Percentiles rank a stretch among this genome's conserved stretches.
These are phyloP conservation scores for Huntiella moniliformis DNA, from an alignment of 2,329 filamentous ascomycete genomes.

Conservation along the genomic window DNA sequence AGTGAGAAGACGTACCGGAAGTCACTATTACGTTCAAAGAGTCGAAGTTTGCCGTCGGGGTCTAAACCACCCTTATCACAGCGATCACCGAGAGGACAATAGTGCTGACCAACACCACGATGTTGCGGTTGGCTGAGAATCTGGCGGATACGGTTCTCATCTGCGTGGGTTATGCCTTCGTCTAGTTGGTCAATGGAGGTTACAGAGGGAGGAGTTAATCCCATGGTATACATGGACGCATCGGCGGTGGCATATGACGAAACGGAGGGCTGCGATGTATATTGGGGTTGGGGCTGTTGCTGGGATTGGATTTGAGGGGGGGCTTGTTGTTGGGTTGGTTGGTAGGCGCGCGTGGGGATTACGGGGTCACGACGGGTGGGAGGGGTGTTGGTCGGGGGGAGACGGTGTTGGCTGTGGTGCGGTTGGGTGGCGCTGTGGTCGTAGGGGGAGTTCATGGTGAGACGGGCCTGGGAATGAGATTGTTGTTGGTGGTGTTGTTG, in stretches of 20 bases:
- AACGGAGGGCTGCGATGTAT: background rate
- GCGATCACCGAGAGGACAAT: slow-evolving; percentile 7
- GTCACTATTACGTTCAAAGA: slow-evolving; percentile 11
- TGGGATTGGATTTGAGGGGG: slow-evolving; percentile 2
- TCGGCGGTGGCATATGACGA: background rate
- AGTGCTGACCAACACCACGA: slow-evolving; percentile 10
- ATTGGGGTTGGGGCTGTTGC: background rate
- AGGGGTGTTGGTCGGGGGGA: background rate
- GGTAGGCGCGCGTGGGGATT: slow-evolving; percentile 2
- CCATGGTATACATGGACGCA: slow-evolving; percentile 1
- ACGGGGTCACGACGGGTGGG: slow-evolving; percentile 4
- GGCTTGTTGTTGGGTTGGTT: background rate
- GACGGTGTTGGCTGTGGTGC: slow-evolving; percentile 6
- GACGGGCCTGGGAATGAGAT: background rate
- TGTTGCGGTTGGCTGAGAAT: slow-evolving; percentile 10
- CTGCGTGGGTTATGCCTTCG: slow-evolving; percentile 6
- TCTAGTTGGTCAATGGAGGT: slow-evolving; percentile 8
- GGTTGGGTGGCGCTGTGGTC: background rate
- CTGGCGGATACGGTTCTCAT: slow-evolving; percentile 8
- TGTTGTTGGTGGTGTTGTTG: slow-evolving; percentile 9
- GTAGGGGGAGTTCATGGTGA: slow-evolving; percentile 1
- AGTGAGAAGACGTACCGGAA: slow-evolving; percentile 5
- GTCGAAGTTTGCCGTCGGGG: slow-evolving; percentile 4
- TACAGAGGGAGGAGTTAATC: background rate
- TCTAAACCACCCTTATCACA: slow-evolving; percentile 9